These are phyloP conservation scores for Neurospora hispaniola DNA, from an alignment of 495 filamentous ascomycete species.

Conservation along the genomic window DNA sequence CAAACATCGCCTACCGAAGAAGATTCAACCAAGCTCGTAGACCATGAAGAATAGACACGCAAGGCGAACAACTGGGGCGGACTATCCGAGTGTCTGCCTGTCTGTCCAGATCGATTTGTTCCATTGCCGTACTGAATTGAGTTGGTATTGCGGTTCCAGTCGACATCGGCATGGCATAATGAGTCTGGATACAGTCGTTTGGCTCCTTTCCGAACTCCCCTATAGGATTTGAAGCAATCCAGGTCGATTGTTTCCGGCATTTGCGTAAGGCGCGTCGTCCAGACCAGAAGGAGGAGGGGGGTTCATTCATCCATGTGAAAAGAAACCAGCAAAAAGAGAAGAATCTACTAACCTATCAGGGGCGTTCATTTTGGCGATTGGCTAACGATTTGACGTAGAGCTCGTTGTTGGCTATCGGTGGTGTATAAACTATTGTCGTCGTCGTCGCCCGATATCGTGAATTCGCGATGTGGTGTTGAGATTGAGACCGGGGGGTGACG, in stretches of 20 bases:
- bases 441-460: neutral
- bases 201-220: neutral
- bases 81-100: neutral
- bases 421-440: neutral
- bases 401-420: neutral
- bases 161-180: neutral
- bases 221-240: neutral
- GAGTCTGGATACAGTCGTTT: neutral
- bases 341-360: conserved; percentile 50
- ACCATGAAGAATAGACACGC: neutral
- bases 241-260: neutral
- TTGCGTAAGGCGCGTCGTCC: neutral
- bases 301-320: neutral
- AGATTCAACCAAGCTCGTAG: neutral
- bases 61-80: neutral
- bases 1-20: neutral
- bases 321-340: conserved; percentile 1
- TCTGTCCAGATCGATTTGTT: neutral
- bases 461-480: neutral
- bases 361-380: conserved; percentile 50
- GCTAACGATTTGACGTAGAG: neutral
- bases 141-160: neutral
- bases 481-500: neutral
- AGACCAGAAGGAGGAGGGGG: neutral
- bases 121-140: neutral